Percentiles rank a stretch among this genome's conserved stretches.
phyloP scores from a whole-genome alignment of 345 rosid genomes.

The Ceriops tagal region DNA sequence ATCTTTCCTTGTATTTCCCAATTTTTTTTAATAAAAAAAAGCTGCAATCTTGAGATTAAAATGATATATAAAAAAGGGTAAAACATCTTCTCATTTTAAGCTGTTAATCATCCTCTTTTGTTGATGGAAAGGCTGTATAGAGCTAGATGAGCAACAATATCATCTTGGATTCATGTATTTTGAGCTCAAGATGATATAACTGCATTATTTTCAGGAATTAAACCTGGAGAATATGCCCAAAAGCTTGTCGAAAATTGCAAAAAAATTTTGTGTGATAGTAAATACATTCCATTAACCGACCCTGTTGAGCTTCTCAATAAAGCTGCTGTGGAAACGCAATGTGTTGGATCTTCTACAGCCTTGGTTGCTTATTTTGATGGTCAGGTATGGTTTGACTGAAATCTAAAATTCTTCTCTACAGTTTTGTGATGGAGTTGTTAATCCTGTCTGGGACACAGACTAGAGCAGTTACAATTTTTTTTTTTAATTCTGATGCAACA shows the following conservation, averaged over 20 bases:
- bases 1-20: neutral
- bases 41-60: neutral
- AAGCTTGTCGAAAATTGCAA: constrained; percentile 54
- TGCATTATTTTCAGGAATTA: constrained; percentile 37
- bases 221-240: constrained; percentile 43
- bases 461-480: too few species aligned
- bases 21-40: neutral
- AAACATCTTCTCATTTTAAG: too few species aligned
- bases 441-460: too few species aligned
- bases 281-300: constrained; percentile 29
- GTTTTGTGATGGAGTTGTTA: too few species aligned
- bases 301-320: constrained; percentile 48
- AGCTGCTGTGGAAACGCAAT: constrained; percentile 49
- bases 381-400: constrained; percentile 40
- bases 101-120: too few species aligned
- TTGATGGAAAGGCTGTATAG: too few species aligned
- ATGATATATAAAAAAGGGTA: too few species aligned
- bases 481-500: too few species aligned
- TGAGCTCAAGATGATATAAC: neutral
- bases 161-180: neutral
- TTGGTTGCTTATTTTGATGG: constrained; percentile 61
- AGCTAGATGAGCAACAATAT: neutral
- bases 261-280: constrained; percentile 39
- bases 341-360: constrained; percentile 60
- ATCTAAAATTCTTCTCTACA: neutral